Evolutionary conservation across 1,139 yeast genomes (phyloP), one percentile per base, ranked within the genome.

Genomic region (Arxiozyma slooffiae): DNA sequence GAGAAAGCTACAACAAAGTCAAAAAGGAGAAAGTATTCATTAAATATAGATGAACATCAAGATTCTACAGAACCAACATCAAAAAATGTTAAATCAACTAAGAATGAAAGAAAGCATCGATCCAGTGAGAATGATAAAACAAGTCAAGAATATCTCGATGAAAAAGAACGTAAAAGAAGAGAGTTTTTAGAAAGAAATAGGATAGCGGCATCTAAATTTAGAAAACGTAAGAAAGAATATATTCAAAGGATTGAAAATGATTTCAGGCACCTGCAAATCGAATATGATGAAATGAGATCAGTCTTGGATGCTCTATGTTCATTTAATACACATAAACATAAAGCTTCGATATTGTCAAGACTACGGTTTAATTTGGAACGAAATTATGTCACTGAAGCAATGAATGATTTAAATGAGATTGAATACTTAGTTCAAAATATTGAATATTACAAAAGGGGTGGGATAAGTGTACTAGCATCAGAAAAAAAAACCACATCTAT

Each of bases 171-270:
- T 46, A 88, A 85, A 63, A 78, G 97, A 36, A 81, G 81, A 64
- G 82, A 77, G 57, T 92, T 92, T 60, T 70, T 92, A 57, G 98
- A 92, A 66, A 75, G 97, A 55, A 92, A 92, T 67, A 76, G 98
- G 54, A 80, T 92, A 16, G 99, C 99, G 0, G 98, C 98, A 0
- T 81, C 94, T 41, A 90, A 89, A 67, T 94, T 97, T 71, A 80
- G 99, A 52, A 95, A 87, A 68, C 79, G 97, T 50, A 94, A 92
- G 75, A 92, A 94, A 71, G 90, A 87, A 64, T 84, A 86, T 74
- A 78, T 88, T 43, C 82, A 80, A 53, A 85, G 83, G 58, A 82
- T 92, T 79, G 95, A 90, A 66, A 80, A 77, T 46, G 95, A 89
- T 63, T 74, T 78, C 67, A 75, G 75, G 37, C 82, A 78, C 59